Evolutionary conservation across 306 rosid species (phyloP), one percentile per base, ranked within the genome.

Genomic region (Mimosa bimucronata): DNA sequence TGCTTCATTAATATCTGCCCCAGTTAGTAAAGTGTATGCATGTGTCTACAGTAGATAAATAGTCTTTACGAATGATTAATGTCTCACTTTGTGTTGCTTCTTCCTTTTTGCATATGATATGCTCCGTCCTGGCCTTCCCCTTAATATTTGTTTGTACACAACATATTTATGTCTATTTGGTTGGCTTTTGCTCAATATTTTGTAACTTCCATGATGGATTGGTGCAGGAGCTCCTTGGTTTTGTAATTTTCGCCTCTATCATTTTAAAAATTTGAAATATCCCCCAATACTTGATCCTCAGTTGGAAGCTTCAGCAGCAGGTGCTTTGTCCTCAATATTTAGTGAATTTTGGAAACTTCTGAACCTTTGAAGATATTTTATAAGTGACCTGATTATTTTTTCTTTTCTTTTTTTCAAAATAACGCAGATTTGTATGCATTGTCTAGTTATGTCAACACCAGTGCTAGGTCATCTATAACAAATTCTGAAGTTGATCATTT

Each of bases 271-370:
- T 81, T 84, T 90, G 84, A 91, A 84, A 85, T 95, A 95, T 77
- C 98, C 98, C 5, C 98, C 98, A 1, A 87, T 89, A 34, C 96
- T 92, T 68, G 94, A 95, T 88, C 88, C 94, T 21, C 84, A 77
- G 42, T 79, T 90, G 88, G 98, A 95, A 85, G 92, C 96, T 69
- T 78, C 89, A 62, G 96, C 98, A 69, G 92, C 92, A 74, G 98
- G 98, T 92, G 78, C 16, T 2, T 12, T 73, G 70, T 61, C 66
- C 37, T 25, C 16, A 16, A 68, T 46, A 58, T 40, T 30, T 45
- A 21, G 25, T 11, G 19, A 73, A 40, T 73, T 74, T 38, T 41
- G 30, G 53, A 57, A 52, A 42, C 78, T 12, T 67, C 7, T 11
- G 31, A 76, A 25, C 77, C 66, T 65, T 73, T 77, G 48, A 30